A percentile compares a stretch with the other conserved stretches of the same genome.
phyloP scores from a whole-genome alignment of 208 protist genomes.

The Crithidia fasciculata region DNA sequence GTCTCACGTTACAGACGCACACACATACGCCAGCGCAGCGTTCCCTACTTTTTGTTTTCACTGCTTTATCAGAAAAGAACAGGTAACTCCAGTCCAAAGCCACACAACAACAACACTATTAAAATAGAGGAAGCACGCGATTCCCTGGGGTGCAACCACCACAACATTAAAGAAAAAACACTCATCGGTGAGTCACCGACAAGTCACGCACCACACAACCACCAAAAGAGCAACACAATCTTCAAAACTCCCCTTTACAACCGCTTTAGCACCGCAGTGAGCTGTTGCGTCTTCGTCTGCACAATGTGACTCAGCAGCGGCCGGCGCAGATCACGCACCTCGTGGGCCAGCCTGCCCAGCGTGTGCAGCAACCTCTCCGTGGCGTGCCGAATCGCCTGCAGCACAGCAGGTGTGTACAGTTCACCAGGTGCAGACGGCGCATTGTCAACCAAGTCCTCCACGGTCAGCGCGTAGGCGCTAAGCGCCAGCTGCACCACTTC shows the following conservation, averaged over 20 bases:
- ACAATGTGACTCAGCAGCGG: conserved; percentile 31
- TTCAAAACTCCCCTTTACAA: not conserved
- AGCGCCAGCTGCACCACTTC: conserved; percentile 70
- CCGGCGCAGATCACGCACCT: conserved; percentile 49
- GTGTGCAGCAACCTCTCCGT: conserved; percentile 52
- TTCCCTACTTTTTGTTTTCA: too few species aligned
- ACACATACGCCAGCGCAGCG: too few species aligned
- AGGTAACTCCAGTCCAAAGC: not conserved
- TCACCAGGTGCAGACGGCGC: conserved; percentile 6
- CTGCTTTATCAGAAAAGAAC: too few species aligned
- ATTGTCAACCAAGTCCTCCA: conserved; percentile 33
- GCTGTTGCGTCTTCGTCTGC: conserved; percentile 22
- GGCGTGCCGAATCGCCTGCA: conserved; percentile 35
- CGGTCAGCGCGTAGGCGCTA: conserved; percentile 48
- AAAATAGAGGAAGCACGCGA: too few species aligned
- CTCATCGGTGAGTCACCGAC: not conserved
- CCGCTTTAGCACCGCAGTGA: conserved; percentile 15
- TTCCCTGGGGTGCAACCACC: too few species aligned
- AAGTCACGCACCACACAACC: not conserved
- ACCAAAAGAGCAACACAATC: too few species aligned
- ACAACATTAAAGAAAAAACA: not conserved
- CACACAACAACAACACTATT: not conserved
- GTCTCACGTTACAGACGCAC: too few species aligned
- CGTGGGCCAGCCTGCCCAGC: conserved; percentile 42
- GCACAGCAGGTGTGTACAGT: conserved; percentile 31